These are phyloP conservation scores for Stagonosporopsis chrysanthemi DNA, from an alignment of 2,329 filamentous ascomycete species.

Conservation along the genomic window DNA sequence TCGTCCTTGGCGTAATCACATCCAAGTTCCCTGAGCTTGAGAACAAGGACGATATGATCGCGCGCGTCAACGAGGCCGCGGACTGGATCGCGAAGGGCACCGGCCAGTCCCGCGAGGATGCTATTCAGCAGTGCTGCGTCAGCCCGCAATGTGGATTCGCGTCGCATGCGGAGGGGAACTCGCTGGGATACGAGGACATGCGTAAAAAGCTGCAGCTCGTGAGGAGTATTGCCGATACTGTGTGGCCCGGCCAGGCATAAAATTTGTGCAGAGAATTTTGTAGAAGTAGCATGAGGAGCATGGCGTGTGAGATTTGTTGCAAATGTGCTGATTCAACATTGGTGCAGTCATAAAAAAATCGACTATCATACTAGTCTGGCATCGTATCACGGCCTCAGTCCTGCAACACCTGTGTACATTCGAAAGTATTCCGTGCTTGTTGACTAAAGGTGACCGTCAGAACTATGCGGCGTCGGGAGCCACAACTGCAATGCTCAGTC, in stretches of 20 bases:
- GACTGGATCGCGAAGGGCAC: constrained; percentile 74
- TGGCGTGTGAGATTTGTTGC: constrained; percentile 33
- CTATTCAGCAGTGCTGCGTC: constrained; percentile 67
- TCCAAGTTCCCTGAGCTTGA: constrained; percentile 57
- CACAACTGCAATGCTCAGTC: too few relatives aligned
- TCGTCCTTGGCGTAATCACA: constrained; percentile 57
- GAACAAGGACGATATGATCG: constrained; percentile 56
- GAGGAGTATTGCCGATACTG: constrained; percentile 73
- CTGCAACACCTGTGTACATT: too few relatives aligned
- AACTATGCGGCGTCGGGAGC: too few relatives aligned
- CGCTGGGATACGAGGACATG: constrained; percentile 73
- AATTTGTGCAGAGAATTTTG: background rate
- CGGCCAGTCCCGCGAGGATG: constrained; percentile 69
- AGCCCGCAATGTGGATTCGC: constrained; percentile 58
- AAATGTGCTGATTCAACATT: background rate
- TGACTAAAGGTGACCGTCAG: too few relatives aligned
- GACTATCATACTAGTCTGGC: too few relatives aligned
- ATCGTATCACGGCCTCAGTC: too few relatives aligned
- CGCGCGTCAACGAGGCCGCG: constrained; percentile 60
- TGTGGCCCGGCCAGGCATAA: constrained; percentile 68
- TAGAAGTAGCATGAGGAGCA: constrained; percentile 9
- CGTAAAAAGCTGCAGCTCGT: constrained; percentile 75
- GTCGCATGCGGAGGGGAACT: constrained; percentile 76
- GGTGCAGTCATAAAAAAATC: background rate
- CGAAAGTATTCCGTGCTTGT: too few relatives aligned